Percentiles rank a stretch among this genome's conserved stretches.
These are phyloP conservation scores for Tolypocladium pustulatum DNA, from an alignment of 2,329 filamentous ascomycete genomes.

Conservation along the genomic window DNA sequence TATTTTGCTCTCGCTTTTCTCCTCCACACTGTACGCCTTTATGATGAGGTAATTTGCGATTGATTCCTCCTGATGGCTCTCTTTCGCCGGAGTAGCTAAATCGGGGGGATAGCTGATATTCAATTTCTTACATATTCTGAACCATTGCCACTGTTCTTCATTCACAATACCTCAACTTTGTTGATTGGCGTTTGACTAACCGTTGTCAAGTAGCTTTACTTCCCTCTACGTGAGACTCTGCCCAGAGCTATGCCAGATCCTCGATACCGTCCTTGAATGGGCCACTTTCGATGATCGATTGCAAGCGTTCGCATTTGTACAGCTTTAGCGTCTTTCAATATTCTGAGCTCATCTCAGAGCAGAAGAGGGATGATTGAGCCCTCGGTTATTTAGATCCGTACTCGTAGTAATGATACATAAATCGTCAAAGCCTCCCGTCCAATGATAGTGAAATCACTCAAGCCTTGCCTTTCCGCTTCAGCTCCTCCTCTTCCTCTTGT, in stretches of 20 bases:
- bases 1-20: constrained; percentile 2
- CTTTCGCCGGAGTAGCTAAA: constrained; percentile 83
- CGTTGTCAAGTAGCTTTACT: neutral
- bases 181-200: constrained; percentile 1
- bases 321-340: neutral
- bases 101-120: constrained; percentile 74
- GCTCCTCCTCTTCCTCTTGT: constrained; percentile 55
- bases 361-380: too few relatives aligned
- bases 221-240: constrained; percentile 5
- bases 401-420: neutral
- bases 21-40: constrained; percentile 10
- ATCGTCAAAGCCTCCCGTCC: neutral
- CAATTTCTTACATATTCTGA: constrained; percentile 99
- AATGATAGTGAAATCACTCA: neutral
- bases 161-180: neutral
- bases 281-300: neutral
- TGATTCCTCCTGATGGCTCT: constrained; percentile 77
- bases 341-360: neutral
- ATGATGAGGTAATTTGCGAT: constrained; percentile 99
- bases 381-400: too few relatives aligned
- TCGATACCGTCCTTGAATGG: neutral
- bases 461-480: constrained; percentile 45
- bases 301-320: too few relatives aligned
- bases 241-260: neutral
- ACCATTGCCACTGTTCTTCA: constrained; percentile 9